phyloP scores from a whole-genome alignment of 148 eudicot genomes.

The Selenicereus undatus region DNA sequence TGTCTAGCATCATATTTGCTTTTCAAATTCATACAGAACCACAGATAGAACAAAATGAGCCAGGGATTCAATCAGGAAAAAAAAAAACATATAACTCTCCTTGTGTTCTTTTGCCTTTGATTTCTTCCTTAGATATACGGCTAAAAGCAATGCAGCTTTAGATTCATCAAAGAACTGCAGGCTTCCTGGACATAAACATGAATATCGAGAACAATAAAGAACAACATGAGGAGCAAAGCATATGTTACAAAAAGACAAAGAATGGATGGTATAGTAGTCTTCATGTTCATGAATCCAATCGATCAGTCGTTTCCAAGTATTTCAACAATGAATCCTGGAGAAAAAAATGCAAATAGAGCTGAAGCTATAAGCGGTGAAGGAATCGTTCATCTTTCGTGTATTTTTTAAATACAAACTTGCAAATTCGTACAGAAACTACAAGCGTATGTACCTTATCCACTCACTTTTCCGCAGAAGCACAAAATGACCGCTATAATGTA shows the following conservation, averaged over 20 bases:
- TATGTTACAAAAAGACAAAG: slow-evolving; percentile 54
- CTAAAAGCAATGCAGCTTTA: background rate
- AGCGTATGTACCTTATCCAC: no score
- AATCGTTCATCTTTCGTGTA: slow-evolving; percentile 46
- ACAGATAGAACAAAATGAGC: background rate
- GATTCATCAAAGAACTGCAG: background rate
- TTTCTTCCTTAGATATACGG: background rate
- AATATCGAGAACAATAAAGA: slow-evolving; percentile 61
- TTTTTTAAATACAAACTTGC: background rate
- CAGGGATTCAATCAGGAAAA: background rate
- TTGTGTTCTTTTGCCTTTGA: background rate
- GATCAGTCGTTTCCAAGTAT: slow-evolving; percentile 59
- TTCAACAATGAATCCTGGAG: slow-evolving; percentile 67
- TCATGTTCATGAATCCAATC: slow-evolving; percentile 75
- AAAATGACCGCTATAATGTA: no score
- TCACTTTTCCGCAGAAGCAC: no score
- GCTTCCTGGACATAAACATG: slow-evolving; percentile 50
- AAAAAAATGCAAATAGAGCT: slow-evolving; percentile 64
- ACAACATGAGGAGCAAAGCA: slow-evolving; percentile 71
- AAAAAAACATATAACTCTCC: background rate
- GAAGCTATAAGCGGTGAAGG: slow-evolving; percentile 72
- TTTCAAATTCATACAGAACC: background rate
- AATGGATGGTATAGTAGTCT: slow-evolving; percentile 58
- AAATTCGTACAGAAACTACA: no score
- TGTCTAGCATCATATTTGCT: background rate